Evolutionary conservation across 2,329 filamentous ascomycete genomes (phyloP).

Genomic region (Emergomyces orientalis): DNA sequence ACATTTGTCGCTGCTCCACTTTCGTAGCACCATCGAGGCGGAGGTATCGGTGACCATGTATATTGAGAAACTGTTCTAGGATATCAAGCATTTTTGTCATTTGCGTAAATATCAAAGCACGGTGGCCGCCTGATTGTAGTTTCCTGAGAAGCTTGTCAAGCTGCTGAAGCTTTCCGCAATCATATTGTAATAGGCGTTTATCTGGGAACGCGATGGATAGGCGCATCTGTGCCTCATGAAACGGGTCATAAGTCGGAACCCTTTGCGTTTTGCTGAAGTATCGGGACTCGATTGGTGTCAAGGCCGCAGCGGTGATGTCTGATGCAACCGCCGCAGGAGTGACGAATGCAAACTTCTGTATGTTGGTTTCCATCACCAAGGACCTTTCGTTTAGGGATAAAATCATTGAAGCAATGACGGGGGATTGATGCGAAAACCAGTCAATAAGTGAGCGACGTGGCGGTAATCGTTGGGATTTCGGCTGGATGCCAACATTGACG

Average conservation of each 20-base stretch:
- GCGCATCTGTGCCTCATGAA: slow-evolving; percentile 87
- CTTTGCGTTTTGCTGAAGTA: slow-evolving; percentile 39
- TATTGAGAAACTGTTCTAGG: slow-evolving; percentile 93
- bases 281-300: slow-evolving; percentile 54
- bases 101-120: slow-evolving; percentile 95
- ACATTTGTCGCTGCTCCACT: slow-evolving; percentile 86
- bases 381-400: slow-evolving; percentile 65
- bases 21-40: slow-evolving; percentile 94
- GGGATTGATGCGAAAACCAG: slow-evolving; percentile 66
- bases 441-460: slow-evolving; percentile 55
- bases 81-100: slow-evolving; percentile 99
- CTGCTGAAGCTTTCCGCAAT: slow-evolving; percentile 91
- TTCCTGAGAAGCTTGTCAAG: slow-evolving; percentile 77
- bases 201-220: slow-evolving; percentile 95
- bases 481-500: slow-evolving; percentile 51
- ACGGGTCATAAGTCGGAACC: slow-evolving; percentile 60
- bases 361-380: slow-evolving; percentile 59
- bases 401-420: slow-evolving; percentile 49
- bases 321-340: slow-evolving; percentile 80
- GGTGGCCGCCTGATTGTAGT: slow-evolving; percentile 80
- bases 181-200: slow-evolving; percentile 90
- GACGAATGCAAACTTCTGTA: slow-evolving; percentile 84
- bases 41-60: slow-evolving; percentile 93
- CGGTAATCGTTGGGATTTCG: slow-evolving; percentile 51
- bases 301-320: slow-evolving; percentile 59